phyloP scores from a whole-genome alignment of 1,284 basidiomycete genomes.

The Ustilago nuda region DNA sequence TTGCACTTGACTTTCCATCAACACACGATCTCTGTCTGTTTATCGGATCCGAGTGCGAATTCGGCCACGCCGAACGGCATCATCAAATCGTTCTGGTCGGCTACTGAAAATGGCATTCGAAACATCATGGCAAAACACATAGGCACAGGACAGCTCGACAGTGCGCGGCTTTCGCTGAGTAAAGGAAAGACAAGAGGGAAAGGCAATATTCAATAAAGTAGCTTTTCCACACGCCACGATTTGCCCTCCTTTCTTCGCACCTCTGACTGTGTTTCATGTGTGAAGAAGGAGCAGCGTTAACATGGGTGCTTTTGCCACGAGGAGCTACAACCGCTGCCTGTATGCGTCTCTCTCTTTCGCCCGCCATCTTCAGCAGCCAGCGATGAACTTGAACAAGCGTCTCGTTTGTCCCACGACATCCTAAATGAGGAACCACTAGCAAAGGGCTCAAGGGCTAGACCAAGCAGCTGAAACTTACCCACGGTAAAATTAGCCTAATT shows the following conservation, averaged over 20 bases:
- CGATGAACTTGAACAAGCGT: not conserved
- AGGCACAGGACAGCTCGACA: not conserved
- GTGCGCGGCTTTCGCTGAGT: not conserved
- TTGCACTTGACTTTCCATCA: no score
- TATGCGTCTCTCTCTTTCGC: not conserved
- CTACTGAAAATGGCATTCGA: not conserved
- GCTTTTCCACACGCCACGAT: not conserved
- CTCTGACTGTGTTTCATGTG: not conserved
- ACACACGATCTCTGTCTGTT: not conserved
- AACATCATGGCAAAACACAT: not conserved
- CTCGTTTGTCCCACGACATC: not conserved
- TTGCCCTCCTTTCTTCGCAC: not conserved
- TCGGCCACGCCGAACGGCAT: not conserved
- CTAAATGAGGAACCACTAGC: not conserved
- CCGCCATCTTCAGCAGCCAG: not conserved
- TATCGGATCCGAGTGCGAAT: not conserved
- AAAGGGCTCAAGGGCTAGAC: not conserved
- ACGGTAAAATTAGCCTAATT: constrained; percentile 21
- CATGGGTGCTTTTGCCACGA: not conserved
- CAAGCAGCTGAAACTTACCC: constrained; percentile 15
- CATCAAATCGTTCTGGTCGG: not conserved
- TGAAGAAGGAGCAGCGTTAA: not conserved
- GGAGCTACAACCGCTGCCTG: not conserved
- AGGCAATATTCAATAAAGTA: not conserved
- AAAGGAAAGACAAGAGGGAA: not conserved